A percentile compares a stretch with the other conserved stretches of the same genome.
Evolutionary conservation across 2,329 filamentous ascomycete species (phyloP).

Genomic region (Myriosclerotinia scirpicola): DNA sequence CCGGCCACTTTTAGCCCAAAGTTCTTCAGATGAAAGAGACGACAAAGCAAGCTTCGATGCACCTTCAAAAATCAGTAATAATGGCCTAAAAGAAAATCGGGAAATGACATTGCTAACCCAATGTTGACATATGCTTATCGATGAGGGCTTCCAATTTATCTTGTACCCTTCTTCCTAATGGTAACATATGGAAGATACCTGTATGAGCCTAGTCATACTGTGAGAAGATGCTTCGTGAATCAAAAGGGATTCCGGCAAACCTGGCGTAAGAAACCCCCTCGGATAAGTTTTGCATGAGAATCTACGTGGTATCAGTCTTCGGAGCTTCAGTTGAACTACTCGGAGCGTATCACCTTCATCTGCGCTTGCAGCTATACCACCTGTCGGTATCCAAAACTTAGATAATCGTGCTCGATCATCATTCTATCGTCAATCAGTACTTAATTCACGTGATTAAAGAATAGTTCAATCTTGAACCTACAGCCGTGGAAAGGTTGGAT

Average conservation of each 20-base stretch:
- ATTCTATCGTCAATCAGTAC: slow-evolving; percentile 45
- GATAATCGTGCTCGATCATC: slow-evolving; percentile 65
- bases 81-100: not conserved
- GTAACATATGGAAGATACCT: slow-evolving; percentile 89
- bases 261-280: slow-evolving; percentile 73
- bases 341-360: slow-evolving; percentile 50
- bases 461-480: not conserved
- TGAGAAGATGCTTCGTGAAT: slow-evolving; percentile 3
- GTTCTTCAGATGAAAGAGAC: slow-evolving; percentile 76
- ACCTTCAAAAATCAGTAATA: slow-evolving; percentile 45
- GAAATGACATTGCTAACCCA: slow-evolving; percentile 53
- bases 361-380: slow-evolving; percentile 60
- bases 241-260: slow-evolving; percentile 45
- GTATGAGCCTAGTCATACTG: slow-evolving; percentile 66
- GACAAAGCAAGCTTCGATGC: slow-evolving; percentile 83
- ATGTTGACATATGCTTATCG: slow-evolving; percentile 80
- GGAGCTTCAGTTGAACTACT: too few species aligned
- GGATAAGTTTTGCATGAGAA: slow-evolving; percentile 65
- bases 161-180: slow-evolving; percentile 82
- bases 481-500: not conserved
- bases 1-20: slow-evolving; percentile 85
- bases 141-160: slow-evolving; percentile 83
- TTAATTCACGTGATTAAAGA: not conserved
- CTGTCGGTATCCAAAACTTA: slow-evolving; percentile 76
- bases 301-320: slow-evolving; percentile 46